Percentiles rank a stretch among this genome's conserved stretches.
phyloP scores from a whole-genome alignment of 495 filamentous ascomycete species.

The Aspergillus nanangensis region DNA sequence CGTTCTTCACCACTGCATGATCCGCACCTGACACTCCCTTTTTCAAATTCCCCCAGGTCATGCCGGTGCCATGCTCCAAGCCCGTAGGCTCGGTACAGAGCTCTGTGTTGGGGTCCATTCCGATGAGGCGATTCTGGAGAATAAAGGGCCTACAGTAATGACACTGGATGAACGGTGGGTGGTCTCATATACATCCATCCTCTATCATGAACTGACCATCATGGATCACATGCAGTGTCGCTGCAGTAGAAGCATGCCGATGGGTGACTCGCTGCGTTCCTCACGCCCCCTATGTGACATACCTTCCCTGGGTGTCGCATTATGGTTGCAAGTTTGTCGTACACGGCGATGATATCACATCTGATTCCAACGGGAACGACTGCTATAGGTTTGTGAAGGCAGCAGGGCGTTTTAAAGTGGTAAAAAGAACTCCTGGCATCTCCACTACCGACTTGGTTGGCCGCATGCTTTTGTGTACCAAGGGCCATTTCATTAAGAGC shows the following conservation, averaged over 20 bases:
- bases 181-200: not conserved
- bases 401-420: conserved; percentile 85
- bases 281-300: conserved; percentile 90
- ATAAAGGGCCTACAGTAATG: conserved; percentile 99
- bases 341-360: conserved; percentile 87
- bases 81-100: conserved; percentile 77
- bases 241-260: conserved; percentile 88
- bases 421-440: conserved; percentile 94
- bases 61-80: conserved; percentile 94
- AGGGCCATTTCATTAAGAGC: conserved; percentile 79
- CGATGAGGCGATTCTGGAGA: conserved; percentile 88
- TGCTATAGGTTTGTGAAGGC: conserved; percentile 97
- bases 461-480: conserved; percentile 91
- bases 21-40: conserved; percentile 2
- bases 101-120: conserved; percentile 90
- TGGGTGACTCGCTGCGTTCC: conserved; percentile 85
- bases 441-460: conserved; percentile 96
- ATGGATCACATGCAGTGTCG: conserved; percentile 42
- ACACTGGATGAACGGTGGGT: conserved; percentile 76
- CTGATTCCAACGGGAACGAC: conserved; percentile 80
- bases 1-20: not conserved
- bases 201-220: conserved; percentile 17
- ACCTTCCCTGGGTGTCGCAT: conserved; percentile 86
- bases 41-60: conserved; percentile 57
- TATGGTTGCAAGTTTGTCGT: conserved; percentile 92